These are phyloP conservation scores for Exophiala calicioides DNA, from an alignment of 2,329 filamentous ascomycete genomes.

Conservation along the genomic window DNA sequence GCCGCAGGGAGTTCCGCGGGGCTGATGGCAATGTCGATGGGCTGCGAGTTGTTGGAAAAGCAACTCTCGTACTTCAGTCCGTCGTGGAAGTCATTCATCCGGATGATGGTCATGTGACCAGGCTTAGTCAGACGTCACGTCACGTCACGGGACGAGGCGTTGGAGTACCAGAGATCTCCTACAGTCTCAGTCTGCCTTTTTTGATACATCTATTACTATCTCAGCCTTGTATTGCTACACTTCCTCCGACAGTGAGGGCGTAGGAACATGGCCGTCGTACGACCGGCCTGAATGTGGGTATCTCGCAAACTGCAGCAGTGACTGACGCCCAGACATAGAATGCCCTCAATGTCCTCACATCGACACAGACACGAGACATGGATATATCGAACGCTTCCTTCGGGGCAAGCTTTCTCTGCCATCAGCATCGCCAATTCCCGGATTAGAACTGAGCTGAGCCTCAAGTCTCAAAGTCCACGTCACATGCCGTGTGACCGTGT, in stretches of 20 bases:
- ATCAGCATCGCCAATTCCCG: neutral
- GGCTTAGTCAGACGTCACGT: neutral
- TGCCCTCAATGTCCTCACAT: neutral
- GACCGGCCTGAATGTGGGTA: slow-evolving; percentile 1
- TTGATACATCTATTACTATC: neutral
- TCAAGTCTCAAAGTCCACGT: too few relatives aligned
- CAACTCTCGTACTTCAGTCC: too few relatives aligned
- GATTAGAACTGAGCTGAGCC: too few relatives aligned
- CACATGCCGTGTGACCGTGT: too few relatives aligned
- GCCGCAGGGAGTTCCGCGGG: too few relatives aligned
- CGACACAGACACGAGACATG: neutral
- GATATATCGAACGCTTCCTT: neutral
- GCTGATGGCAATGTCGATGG: too few relatives aligned
- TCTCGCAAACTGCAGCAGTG: neutral
- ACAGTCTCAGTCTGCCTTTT: too few relatives aligned
- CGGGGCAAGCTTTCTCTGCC: neutral
- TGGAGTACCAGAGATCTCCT: too few relatives aligned
- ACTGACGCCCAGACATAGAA: neutral
- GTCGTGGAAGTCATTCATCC: neutral
- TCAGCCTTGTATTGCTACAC: neutral
- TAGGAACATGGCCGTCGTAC: neutral
- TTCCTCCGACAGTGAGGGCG: neutral
- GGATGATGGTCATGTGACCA: neutral
- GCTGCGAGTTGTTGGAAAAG: too few relatives aligned
- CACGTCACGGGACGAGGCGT: too few relatives aligned